Evolutionary conservation across 2,329 filamentous ascomycete species (phyloP), one percentile per base, ranked within the genome.

Genomic region (Coleophoma cylindrospora): DNA sequence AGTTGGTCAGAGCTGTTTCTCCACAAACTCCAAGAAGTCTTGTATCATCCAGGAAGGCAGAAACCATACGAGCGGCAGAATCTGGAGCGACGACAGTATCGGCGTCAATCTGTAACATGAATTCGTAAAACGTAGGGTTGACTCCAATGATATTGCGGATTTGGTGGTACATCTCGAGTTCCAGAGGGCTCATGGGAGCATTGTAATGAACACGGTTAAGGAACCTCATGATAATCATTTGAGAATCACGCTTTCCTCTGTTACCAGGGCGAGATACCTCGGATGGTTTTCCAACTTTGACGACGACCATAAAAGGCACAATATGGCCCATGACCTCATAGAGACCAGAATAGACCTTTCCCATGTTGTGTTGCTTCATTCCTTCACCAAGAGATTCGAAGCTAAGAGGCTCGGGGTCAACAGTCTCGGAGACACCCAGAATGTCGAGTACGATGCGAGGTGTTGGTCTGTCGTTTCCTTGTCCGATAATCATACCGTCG

Each of bases 201-300:
- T 96, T 96, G 78, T 99, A 96, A 74, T 99, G 94, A 45, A 99
- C 91, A 57, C 94, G 89, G 79, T 99, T 97, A 65, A 99, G 81
- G 85, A 99, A 99, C 57, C 94, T 87, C 94, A 99, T 99, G 54
- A 97, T 74, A 56, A 99, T 79, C 86, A 99, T 95, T 71, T 99
- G 94, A 48, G 94, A 97, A 70, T 99, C 94, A 79, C 94, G 92
- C 80, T 99, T 99, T 71, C 94, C 94, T 78, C 94, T 88, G 75
- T 99, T 99, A 68, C 94, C 94, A 54, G 94, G 86, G 57, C 81
- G 71, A 37, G 75, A 78, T 19, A 87, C 84, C 67, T 89, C 86
- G n/a, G 84, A 86, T 17, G 84, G 84, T 68, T 87, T 88, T 73
- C 94, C 94, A 59, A 97, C 83, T 77, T 99, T 99, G 71, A 97